phyloP scores from a whole-genome alignment of 768 basidiomycete species.

The Suillus placidus region DNA sequence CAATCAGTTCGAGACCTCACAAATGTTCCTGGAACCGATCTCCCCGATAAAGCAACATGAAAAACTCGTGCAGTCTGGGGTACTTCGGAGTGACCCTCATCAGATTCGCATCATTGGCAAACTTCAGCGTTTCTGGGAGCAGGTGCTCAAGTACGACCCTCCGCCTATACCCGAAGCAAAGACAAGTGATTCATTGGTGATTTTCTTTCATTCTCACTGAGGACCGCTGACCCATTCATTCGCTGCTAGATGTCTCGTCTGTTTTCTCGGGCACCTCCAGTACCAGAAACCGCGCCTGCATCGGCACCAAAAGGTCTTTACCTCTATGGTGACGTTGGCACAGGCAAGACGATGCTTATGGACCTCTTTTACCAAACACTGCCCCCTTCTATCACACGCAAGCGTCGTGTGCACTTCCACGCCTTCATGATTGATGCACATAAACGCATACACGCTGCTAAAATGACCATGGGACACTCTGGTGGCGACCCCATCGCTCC shows the following conservation, averaged over 20 bases:
- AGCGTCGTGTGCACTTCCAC: slow-evolving; percentile 95
- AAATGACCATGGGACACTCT: slow-evolving; percentile 65
- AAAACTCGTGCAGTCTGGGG: slow-evolving; percentile 49
- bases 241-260: slow-evolving; percentile 28
- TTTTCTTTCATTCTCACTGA: slow-evolving; percentile 27
- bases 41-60: slow-evolving; percentile 45
- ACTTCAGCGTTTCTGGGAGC: slow-evolving; percentile 78
- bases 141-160: slow-evolving; percentile 70
- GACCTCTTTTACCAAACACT: slow-evolving; percentile 92
- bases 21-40: not conserved
- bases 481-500: slow-evolving; percentile 85
- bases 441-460: slow-evolving; percentile 85
- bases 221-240: slow-evolving; percentile 26
- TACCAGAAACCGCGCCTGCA: slow-evolving; percentile 42
- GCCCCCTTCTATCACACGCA: slow-evolving; percentile 62
- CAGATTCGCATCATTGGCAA: slow-evolving; percentile 84
- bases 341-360: slow-evolving; percentile 99
- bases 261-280: slow-evolving; percentile 29
- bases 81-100: slow-evolving; percentile 75
- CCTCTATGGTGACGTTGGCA: slow-evolving; percentile 95
- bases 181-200: slow-evolving; percentile 35
- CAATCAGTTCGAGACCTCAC: not conserved
- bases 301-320: slow-evolving; percentile 85
- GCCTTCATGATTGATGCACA: slow-evolving; percentile 99
- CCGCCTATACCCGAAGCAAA: slow-evolving; percentile 55